Evolutionary conservation across 306 rosid genomes (phyloP).

Genomic region (Gastrolobium villosum): DNA sequence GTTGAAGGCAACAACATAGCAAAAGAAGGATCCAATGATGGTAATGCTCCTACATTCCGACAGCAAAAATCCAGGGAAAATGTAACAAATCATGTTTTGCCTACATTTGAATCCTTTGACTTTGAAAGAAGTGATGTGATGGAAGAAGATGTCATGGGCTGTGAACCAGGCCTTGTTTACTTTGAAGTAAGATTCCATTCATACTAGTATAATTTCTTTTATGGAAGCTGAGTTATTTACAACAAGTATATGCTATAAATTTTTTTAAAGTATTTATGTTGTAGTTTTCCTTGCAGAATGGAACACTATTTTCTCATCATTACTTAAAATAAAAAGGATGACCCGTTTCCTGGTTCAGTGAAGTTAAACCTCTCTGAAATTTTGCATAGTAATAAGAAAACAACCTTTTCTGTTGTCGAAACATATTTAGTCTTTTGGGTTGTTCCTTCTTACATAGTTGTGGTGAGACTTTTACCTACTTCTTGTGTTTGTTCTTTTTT

Average conservation of each 20-base stretch:
- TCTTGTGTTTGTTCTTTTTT: slow-evolving; percentile 9
- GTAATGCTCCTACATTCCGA: slow-evolving; percentile 33
- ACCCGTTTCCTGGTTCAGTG: slow-evolving; percentile 7
- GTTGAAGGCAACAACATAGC: slow-evolving; percentile 36
- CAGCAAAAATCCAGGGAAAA: slow-evolving; percentile 41
- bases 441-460: not conserved
- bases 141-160: slow-evolving; percentile 94
- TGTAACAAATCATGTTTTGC: slow-evolving; percentile 52
- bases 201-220: slow-evolving; percentile 18
- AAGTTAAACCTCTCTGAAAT: not conserved
- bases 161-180: slow-evolving; percentile 89
- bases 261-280: not conserved
- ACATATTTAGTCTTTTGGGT: not conserved
- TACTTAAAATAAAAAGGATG: not conserved
- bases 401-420: slow-evolving; percentile 9
- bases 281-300: slow-evolving; percentile 38
- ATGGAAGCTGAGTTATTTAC: slow-evolving; percentile 10
- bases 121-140: slow-evolving; percentile 74
- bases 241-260: not conserved
- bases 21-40: slow-evolving; percentile 47
- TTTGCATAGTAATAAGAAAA: not conserved
- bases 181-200: slow-evolving; percentile 74
- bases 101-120: slow-evolving; percentile 80
- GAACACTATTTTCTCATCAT: slow-evolving; percentile 2
- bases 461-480: not conserved